Conservation (phyloP, 306 rosid species). For the Argentina anserina region DNA sequence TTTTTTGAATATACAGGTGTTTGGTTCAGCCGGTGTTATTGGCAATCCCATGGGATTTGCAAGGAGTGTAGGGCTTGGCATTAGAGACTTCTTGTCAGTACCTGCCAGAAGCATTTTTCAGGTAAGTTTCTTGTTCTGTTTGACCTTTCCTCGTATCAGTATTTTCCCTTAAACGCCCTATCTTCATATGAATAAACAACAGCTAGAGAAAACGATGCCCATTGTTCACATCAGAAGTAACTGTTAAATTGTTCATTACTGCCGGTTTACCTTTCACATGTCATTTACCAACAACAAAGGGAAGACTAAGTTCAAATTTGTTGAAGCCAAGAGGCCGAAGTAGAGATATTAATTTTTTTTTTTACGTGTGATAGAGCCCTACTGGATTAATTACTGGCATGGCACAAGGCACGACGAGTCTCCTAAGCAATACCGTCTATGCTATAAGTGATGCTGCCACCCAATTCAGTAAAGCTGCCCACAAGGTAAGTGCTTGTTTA, state of each 20-base stretch:
- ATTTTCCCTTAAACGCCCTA: not conserved
- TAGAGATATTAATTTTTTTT: conserved; percentile 4
- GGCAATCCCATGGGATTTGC: conserved; percentile 99
- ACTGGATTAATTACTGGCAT: conserved; percentile 80
- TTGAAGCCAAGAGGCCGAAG: not conserved
- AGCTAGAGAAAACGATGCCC: not conserved
- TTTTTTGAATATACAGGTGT: conserved; percentile 54
- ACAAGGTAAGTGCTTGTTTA: conserved; percentile 58
- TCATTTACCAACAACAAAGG: not conserved
- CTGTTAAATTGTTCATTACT: not conserved
- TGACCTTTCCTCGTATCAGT: not conserved
- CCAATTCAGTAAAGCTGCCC: conserved; percentile 96
- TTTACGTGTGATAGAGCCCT: conserved; percentile 66
- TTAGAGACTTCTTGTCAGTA: conserved; percentile 82
- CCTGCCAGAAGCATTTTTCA: conserved; percentile 79
- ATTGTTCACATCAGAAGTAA: not conserved
- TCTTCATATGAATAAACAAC: not conserved
- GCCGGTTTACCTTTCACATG: not conserved
- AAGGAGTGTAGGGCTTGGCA: conserved; percentile 83
- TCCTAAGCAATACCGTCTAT: conserved; percentile 81
- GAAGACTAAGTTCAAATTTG: not conserved
- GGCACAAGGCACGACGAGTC: conserved; percentile 97
- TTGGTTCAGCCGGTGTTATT: conserved; percentile 97
- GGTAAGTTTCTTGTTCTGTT: conserved; percentile 34
- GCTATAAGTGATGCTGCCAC: conserved; percentile 94